Percentiles rank a stretch among this genome's conserved stretches.
Conservation (phyloP, 768 basidiomycete genomes). For the Phaeolepiota aurea region DNA sequence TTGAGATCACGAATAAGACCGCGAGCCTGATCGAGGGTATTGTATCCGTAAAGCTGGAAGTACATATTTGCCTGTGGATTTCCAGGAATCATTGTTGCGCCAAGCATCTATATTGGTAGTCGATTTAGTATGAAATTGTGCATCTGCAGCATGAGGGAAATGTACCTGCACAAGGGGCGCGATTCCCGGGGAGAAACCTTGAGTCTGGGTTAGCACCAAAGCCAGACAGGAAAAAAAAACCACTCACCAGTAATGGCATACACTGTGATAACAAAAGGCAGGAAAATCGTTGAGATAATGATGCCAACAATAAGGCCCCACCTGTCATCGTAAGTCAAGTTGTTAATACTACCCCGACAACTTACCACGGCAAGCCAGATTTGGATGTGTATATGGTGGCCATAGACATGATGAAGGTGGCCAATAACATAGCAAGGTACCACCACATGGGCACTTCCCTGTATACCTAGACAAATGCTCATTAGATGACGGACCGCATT, state of each 20-base stretch:
- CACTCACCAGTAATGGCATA: constrained; percentile 37
- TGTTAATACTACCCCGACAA: not conserved
- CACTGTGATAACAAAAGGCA: constrained; percentile 36
- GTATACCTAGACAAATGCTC: no score
- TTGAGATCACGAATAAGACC: constrained; percentile 39
- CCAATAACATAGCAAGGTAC: constrained; percentile 34
- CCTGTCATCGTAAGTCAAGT: constrained; percentile 17
- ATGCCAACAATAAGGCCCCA: constrained; percentile 41
- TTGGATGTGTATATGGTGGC: constrained; percentile 37
- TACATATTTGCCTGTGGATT: constrained; percentile 68
- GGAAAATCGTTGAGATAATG: constrained; percentile 33
- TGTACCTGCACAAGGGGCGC: constrained; percentile 42
- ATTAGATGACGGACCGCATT: no score
- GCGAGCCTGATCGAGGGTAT: constrained; percentile 34
- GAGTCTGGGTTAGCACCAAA: no score
- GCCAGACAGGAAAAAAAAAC: constrained; percentile 39
- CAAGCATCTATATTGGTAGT: constrained; percentile 40
- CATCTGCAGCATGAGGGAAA: constrained; percentile 3
- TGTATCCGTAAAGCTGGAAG: constrained; percentile 41
- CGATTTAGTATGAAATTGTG: constrained; percentile 19
- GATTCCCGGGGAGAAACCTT: no score
- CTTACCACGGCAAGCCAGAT: constrained; percentile 42
- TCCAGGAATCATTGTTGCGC: constrained; percentile 49
- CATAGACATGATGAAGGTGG: constrained; percentile 33
- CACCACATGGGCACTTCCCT: constrained; percentile 51